Percentiles rank a stretch among this genome's conserved stretches.
These are phyloP conservation scores for Pythium aristosporum DNA, from an alignment of 352 stramenopile genomes.

Conservation along the genomic window DNA sequence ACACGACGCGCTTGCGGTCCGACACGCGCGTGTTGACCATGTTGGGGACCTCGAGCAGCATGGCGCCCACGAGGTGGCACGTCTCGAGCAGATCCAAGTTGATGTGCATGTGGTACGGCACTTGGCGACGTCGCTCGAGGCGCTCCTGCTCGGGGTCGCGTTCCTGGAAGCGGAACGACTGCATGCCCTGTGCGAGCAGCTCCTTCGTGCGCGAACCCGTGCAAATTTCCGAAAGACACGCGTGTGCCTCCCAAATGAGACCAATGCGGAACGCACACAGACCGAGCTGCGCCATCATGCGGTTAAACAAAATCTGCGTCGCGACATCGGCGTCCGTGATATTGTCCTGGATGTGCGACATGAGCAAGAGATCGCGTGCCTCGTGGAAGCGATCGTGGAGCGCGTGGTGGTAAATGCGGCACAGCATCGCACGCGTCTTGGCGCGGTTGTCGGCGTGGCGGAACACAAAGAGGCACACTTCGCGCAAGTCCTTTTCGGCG, in stretches of 20 bases:
- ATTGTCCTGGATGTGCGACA: constrained; percentile 98
- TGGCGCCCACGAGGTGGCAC: constrained; percentile 97
- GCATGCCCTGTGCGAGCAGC: constrained; percentile 95
- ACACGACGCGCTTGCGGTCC: constrained; percentile 89
- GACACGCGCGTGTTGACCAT: constrained; percentile 90
- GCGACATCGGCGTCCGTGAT: constrained; percentile 92
- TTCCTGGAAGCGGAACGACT: constrained; percentile 91
- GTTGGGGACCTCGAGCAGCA: constrained; percentile 98
- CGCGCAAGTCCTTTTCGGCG: constrained; percentile 80
- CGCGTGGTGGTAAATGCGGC: constrained; percentile 97
- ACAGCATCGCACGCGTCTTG: constrained; percentile 97
- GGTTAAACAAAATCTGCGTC: constrained; percentile 98
- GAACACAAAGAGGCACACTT: constrained; percentile 94
- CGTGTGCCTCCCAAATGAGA: constrained; percentile 95
- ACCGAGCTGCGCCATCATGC: constrained; percentile 92
- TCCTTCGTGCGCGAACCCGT: constrained; percentile 92
- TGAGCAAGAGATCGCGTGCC: constrained; percentile 97
- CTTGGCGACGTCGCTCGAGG: constrained; percentile 94
- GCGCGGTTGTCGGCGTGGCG: constrained; percentile 90
- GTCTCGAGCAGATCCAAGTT: constrained; percentile 98
- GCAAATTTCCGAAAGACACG: constrained; percentile 97
- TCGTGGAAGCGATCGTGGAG: constrained; percentile 98
- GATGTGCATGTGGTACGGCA: constrained; percentile 99
- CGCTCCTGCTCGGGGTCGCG: constrained; percentile 97
- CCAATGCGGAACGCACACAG: constrained; percentile 96